A percentile compares a stretch with the other conserved stretches of the same genome.
Conservation (phyloP, 106 monocot genomes). For the Acorus gramineus region DNA sequence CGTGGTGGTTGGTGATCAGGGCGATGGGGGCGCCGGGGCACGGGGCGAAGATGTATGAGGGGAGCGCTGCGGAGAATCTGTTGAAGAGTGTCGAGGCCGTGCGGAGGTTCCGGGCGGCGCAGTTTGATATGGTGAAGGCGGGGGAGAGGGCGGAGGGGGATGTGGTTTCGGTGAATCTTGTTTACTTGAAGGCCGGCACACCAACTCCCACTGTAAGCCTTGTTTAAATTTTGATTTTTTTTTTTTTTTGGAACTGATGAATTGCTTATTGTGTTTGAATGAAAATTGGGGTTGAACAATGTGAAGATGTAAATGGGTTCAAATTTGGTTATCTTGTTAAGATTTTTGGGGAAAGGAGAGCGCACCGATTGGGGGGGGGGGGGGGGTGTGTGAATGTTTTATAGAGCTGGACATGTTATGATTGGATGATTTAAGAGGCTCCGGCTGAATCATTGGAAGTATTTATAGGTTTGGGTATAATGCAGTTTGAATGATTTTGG, state of each 20-base stretch:
- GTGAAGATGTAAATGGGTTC: too few relatives aligned
- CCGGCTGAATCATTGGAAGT: too few relatives aligned
- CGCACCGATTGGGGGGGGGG: too few relatives aligned
- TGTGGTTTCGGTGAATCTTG: conserved; percentile 76
- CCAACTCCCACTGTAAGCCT: conserved; percentile 57
- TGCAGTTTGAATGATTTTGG: too few relatives aligned
- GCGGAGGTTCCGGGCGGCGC: conserved; percentile 54
- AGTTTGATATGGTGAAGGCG: conserved; percentile 75
- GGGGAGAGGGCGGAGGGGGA: conserved; percentile 75
- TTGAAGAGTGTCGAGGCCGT: conserved; percentile 80
- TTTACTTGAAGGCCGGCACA: conserved; percentile 78
- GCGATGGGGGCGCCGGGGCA: conserved; percentile 75
- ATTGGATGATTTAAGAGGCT: too few relatives aligned
- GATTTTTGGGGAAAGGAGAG: too few relatives aligned
- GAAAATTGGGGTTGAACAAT: too few relatives aligned
- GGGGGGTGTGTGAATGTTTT: too few relatives aligned
- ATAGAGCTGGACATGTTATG: too few relatives aligned
- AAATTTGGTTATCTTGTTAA: too few relatives aligned
- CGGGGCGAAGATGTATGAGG: conserved; percentile 82
- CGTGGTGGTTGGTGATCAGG: conserved; percentile 72
- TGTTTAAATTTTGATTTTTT: background rate
- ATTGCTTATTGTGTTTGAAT: too few relatives aligned
- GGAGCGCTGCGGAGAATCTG: conserved; percentile 85
- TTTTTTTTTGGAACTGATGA: background rate
- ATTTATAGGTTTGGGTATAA: too few relatives aligned